Conservation (phyloP, 768 basidiomycete species). For the Hydnum rufescens region DNA sequence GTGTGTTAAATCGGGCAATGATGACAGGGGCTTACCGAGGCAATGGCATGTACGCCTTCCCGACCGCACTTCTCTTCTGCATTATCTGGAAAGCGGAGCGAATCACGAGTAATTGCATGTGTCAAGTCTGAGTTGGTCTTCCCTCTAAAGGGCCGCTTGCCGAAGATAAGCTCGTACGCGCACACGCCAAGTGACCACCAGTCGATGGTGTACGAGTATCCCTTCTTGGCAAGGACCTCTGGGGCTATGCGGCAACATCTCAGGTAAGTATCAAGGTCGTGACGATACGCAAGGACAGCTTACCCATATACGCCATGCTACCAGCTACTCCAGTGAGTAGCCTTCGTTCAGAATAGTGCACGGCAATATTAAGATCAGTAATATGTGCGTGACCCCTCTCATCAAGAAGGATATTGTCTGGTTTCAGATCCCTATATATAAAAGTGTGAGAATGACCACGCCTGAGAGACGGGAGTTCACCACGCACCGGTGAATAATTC, state of each 20-base stretch:
- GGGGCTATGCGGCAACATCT: constrained; percentile 29
- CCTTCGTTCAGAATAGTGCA: constrained; percentile 83
- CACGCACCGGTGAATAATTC: constrained; percentile 85
- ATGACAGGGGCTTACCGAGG: constrained; percentile 36
- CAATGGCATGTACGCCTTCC: constrained; percentile 57
- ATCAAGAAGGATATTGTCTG: constrained; percentile 92
- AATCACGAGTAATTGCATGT: constrained; percentile 77
- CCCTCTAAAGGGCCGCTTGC: constrained; percentile 80
- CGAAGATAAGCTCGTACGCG: constrained; percentile 81
- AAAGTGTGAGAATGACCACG: not conserved
- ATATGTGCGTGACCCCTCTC: constrained; percentile 87
- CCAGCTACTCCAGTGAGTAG: constrained; percentile 87
- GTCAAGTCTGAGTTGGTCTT: constrained; percentile 86
- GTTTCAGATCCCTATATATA: constrained; percentile 65
- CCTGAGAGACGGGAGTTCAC: not conserved
- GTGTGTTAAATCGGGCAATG: not conserved
- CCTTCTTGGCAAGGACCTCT: constrained; percentile 81
- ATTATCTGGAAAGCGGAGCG: constrained; percentile 77
- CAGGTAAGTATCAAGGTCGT: not conserved
- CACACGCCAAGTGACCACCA: constrained; percentile 97
- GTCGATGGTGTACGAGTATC: constrained; percentile 86
- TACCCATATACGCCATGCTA: constrained; percentile 98
- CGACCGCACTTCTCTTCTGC: constrained; percentile 60
- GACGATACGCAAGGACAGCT: constrained; percentile 11
- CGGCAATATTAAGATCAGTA: constrained; percentile 98